These are phyloP conservation scores for Linnemannia elongata DNA, from an alignment of 192 early-diverging fungal species.

Conservation along the genomic window DNA sequence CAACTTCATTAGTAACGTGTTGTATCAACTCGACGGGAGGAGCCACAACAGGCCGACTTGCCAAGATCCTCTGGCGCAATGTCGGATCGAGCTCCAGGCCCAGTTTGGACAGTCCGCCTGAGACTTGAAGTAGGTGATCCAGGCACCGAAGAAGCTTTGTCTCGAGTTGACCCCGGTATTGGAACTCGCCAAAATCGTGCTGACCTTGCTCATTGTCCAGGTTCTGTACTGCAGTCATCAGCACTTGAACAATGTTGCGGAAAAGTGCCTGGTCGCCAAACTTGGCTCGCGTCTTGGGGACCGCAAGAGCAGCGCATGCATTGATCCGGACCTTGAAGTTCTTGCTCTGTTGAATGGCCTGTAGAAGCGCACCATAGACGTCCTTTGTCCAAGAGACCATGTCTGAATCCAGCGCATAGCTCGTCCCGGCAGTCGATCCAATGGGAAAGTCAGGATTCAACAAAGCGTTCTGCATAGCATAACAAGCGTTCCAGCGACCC, in stretches of 20 bases:
- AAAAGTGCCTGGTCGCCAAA: constrained; percentile 59
- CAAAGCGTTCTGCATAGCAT: constrained; percentile 77
- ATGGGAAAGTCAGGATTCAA: constrained; percentile 67
- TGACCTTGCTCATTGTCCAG: constrained; percentile 46
- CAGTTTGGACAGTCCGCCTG: constrained; percentile 12
- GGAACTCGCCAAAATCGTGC: constrained; percentile 48
- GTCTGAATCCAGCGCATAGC: constrained; percentile 52
- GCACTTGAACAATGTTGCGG: constrained; percentile 36
- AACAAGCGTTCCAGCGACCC: constrained; percentile 86
- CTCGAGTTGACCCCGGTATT: constrained; percentile 44
- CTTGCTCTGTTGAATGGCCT: constrained; percentile 66
- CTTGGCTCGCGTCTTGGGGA: constrained; percentile 47
- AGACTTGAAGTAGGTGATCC: constrained; percentile 45
- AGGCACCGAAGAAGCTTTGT: constrained; percentile 35
- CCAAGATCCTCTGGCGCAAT: constrained; percentile 37
- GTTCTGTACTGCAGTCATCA: constrained; percentile 52
- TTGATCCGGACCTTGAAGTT: constrained; percentile 89
- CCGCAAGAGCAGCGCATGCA: constrained; percentile 67
- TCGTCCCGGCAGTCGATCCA: constrained; percentile 51
- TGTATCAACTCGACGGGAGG: background rate
- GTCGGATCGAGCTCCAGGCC: constrained; percentile 25
- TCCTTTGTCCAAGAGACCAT: constrained; percentile 61
- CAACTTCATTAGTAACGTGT: background rate
- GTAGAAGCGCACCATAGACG: constrained; percentile 68
- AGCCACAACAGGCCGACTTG: constrained; percentile 18